Base-by-base conservation (phyloP, 2,329 filamentous ascomycete species). In the Epichloe amarillans region DNA sequence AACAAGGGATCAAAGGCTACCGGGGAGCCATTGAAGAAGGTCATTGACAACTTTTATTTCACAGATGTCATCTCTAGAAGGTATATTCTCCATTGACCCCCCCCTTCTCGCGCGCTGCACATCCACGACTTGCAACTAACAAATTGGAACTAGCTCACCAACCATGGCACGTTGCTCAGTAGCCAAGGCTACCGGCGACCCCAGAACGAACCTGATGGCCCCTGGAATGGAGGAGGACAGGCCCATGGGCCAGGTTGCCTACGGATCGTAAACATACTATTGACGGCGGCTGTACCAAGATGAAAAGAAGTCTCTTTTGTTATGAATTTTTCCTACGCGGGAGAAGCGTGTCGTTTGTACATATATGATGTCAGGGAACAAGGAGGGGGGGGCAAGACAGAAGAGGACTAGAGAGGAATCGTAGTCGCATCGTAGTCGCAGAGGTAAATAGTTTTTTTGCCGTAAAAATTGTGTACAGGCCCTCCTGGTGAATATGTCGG, bases 91-190 rank as follows among this genome's bases (percentile, higher is more conserved):
- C 50, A 8, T 19, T 12, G 2, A 5, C n/a, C n/a, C 8, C 17
- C 3, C n/a, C 8, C 17, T 2, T 12, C 7, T 15, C 21, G 2
- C n/a, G 19, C 35, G 21, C 17, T 2, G 21, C 36, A 30, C 15
- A 35, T n/a, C 41, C 15, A 47, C 8, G 45, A 42, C 40, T 55
- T 8, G 19, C 2, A 41, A 19, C 37, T 38, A 35, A 49, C 17
- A 1, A 38, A 23, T 21, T 26, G 23, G 2, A 15, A n/a, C 43
- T 17, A 95, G 90, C 74, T 96, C 90, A 55, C 90, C 93, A 48
- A 98, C 93, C 52, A 98, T 98, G 93, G 93, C 93, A 54, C 86
- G 93, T 65, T 96, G 89, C 77, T 95, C 89, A 47, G 91, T 88
- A 49, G 86, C 90, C 58, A 97, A 96, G 79, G 86, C 84, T 52